These are phyloP conservation scores for Trichoderma erinaceum DNA, from an alignment of 495 filamentous ascomycete genomes.

Conservation along the genomic window DNA sequence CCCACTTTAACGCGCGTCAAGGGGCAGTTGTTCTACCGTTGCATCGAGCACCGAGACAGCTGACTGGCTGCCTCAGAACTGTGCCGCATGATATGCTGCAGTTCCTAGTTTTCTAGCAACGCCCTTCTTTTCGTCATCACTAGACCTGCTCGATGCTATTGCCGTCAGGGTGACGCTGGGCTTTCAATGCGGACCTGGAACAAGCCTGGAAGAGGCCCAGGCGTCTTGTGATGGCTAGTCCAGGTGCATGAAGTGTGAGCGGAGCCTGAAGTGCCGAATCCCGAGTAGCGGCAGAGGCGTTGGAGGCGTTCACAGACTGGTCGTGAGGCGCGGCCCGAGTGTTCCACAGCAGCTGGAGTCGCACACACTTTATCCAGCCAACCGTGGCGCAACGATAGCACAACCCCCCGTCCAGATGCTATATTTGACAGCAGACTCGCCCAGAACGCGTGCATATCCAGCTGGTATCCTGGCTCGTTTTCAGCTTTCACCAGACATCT, in stretches of 20 bases:
- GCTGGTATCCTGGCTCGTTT: not conserved
- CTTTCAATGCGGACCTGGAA: not conserved
- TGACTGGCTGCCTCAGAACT: not conserved
- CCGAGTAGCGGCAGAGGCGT: not conserved
- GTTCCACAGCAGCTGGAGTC: constrained; percentile 8
- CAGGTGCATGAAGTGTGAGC: not conserved
- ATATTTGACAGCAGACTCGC: constrained; percentile 13
- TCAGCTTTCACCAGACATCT: not conserved
- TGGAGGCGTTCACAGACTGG: not conserved
- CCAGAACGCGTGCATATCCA: not conserved
- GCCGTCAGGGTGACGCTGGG: constrained; percentile 7
- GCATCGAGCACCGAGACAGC: not conserved
- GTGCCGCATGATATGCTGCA: not conserved
- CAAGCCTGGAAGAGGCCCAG: not conserved
- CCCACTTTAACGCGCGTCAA: not conserved
- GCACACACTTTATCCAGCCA: constrained; percentile 2
- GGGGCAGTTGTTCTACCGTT: not conserved
- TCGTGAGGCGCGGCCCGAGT: not conserved
- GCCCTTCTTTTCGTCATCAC: not conserved
- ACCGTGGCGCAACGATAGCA: not conserved
- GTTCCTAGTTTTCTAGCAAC: not conserved
- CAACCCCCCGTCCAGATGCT: not conserved
- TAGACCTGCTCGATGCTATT: not conserved
- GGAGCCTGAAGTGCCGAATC: not conserved
- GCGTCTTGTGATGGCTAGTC: not conserved